phyloP scores from a whole-genome alignment of 371 early-diverging fungal genomes.

The Mortierella sp. region DNA sequence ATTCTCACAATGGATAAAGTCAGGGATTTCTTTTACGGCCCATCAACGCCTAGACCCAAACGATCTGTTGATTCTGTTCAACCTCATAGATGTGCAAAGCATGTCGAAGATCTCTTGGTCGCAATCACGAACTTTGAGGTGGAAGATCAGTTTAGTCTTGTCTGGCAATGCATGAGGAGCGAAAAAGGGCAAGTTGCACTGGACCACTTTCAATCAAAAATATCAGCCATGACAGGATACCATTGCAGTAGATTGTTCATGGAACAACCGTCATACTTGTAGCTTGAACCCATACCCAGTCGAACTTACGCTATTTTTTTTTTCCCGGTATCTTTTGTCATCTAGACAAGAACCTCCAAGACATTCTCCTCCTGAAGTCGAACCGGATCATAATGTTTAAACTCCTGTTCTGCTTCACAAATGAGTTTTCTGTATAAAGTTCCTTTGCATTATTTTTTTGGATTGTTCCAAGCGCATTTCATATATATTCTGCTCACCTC shows the following conservation, averaged over 20 bases:
- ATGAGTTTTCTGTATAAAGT: neutral
- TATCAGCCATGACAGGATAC: neutral
- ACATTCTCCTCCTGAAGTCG: neutral
- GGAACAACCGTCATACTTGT: neutral
- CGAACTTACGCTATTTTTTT: neutral
- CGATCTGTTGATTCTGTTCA: constrained; percentile 9
- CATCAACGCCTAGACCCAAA: constrained; percentile 7
- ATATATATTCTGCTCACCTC: neutral
- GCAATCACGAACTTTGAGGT: constrained; percentile 50
- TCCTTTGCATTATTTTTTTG: neutral
- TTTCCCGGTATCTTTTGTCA: constrained; percentile 3
- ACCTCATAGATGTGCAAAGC: constrained; percentile 55
- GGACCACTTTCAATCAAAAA: too few relatives aligned
- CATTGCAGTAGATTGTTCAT: too few relatives aligned
- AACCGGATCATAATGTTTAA: neutral
- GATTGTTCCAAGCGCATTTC: neutral
- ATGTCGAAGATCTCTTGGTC: constrained; percentile 50
- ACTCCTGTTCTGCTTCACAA: neutral
- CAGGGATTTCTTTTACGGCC: constrained; percentile 33
- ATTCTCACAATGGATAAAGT: constrained; percentile 35
- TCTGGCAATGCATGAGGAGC: constrained; percentile 47
- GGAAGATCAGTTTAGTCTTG: constrained; percentile 43
- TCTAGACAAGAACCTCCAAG: constrained; percentile 5
- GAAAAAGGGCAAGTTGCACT: constrained; percentile 40
- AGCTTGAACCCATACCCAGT: neutral